Percentiles rank a stretch among this genome's conserved stretches.
These are phyloP conservation scores for Microsporum ferrugineum DNA, from an alignment of 2,329 filamentous ascomycete species.

Conservation along the genomic window DNA sequence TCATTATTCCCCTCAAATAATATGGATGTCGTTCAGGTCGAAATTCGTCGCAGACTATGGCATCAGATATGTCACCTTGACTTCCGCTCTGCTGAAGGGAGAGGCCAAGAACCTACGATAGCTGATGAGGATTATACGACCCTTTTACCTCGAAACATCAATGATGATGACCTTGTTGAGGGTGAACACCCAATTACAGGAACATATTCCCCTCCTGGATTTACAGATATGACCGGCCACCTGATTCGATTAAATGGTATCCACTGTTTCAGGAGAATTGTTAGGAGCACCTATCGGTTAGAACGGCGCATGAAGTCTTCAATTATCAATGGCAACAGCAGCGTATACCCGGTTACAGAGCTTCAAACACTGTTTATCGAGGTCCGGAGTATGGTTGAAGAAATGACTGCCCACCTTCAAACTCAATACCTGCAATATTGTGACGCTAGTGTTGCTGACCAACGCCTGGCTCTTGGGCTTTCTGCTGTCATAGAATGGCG, in stretches of 20 bases:
- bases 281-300: conserved; percentile 6
- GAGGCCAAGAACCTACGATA: conserved; percentile 12
- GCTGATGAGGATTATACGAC: conserved; percentile 11
- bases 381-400: neutral
- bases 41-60: conserved; percentile 10
- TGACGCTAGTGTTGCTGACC: conserved; percentile 6
- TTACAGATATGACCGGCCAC: conserved; percentile 12
- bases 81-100: conserved; percentile 10
- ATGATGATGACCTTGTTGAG: conserved; percentile 10
- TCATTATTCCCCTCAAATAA: conserved; percentile 11
- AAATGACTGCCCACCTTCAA: neutral
- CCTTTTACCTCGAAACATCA: conserved; percentile 9
- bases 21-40: conserved; percentile 11
- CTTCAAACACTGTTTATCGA: neutral
- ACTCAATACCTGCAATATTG: conserved; percentile 7
- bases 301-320: conserved; percentile 5
- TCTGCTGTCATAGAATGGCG: conserved; percentile 10
- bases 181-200: neutral
- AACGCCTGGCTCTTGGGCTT: conserved; percentile 10
- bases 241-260: conserved; percentile 11
- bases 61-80: conserved; percentile 13
- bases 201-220: neutral
- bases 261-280: conserved; percentile 10
- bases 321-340: neutral
- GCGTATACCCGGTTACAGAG: neutral